Conservation (phyloP, 1,284 basidiomycete genomes). For the Ganoderma sp. region DNA sequence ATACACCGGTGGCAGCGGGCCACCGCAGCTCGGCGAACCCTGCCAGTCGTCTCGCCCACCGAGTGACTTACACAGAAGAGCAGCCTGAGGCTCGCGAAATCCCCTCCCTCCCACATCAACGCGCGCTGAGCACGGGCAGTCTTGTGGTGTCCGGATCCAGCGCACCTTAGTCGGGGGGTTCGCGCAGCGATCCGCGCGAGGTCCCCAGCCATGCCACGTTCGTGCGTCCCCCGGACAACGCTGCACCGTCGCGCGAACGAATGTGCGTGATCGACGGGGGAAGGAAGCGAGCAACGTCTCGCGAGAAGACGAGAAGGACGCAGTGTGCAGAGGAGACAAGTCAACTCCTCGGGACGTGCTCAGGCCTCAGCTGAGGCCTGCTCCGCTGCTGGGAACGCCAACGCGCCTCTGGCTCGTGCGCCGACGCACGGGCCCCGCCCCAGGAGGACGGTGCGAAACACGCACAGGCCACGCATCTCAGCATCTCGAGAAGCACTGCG, state of each 20-base stretch:
- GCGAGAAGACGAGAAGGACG: not conserved
- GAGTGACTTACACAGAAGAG: no score
- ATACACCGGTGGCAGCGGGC: not conserved
- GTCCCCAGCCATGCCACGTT: not conserved
- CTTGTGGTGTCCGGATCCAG: not conserved
- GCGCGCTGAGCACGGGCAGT: not conserved
- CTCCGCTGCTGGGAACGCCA: not conserved
- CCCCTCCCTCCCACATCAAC: no score
- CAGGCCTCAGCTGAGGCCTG: not conserved
- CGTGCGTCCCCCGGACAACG: not conserved
- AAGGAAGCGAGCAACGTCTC: not conserved
- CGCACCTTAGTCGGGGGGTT: not conserved
- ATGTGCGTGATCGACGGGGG: not conserved
- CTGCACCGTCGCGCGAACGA: not conserved
- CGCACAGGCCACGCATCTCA: not conserved
- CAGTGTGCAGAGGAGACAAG: not conserved
- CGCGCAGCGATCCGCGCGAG: not conserved
- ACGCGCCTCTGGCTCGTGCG: not conserved
- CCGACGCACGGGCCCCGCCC: not conserved
- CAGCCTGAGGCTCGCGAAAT: no score
- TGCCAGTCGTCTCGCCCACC: not conserved
- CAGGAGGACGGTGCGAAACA: not conserved
- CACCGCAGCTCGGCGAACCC: conserved; percentile 1
- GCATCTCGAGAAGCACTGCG: conserved; percentile 6
- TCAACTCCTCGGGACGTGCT: not conserved